A percentile compares a stretch with the other conserved stretches of the same genome.
Evolutionary conservation across 352 stramenopile genomes (phyloP).

Genomic region (Nothophytophthora sp.): DNA sequence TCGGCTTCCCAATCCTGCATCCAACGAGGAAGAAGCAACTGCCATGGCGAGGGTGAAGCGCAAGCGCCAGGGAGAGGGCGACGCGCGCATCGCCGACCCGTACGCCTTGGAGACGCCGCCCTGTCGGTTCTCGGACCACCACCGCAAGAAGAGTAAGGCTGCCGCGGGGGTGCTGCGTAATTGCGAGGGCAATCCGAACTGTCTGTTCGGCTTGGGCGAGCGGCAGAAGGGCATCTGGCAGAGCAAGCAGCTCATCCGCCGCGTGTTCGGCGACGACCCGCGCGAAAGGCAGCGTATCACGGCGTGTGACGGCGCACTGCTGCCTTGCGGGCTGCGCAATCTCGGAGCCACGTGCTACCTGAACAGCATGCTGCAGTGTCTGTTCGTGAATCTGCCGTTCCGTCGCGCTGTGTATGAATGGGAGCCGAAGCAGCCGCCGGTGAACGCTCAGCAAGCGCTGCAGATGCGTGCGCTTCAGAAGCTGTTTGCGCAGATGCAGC

Average conservation of each 20-base stretch:
- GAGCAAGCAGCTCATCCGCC: slow-evolving; percentile 44
- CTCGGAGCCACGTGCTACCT: slow-evolving; percentile 89
- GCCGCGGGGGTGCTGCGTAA: slow-evolving; percentile 42
- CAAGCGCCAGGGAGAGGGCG: slow-evolving; percentile 46
- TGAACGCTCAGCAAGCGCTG: slow-evolving; percentile 48
- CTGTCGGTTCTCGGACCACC: slow-evolving; percentile 63
- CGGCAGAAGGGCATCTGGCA: slow-evolving; percentile 76
- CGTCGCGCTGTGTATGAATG: slow-evolving; percentile 79
- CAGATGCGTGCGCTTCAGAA: slow-evolving; percentile 85
- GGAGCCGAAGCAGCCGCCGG: slow-evolving; percentile 56
- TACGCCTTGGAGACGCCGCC: slow-evolving; percentile 47
- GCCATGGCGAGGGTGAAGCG: slow-evolving; percentile 44
- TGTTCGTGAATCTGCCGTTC: slow-evolving; percentile 79
- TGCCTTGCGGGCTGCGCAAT: slow-evolving; percentile 81
- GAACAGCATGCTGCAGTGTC: slow-evolving; percentile 87
- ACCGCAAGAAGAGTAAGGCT: slow-evolving; percentile 53
- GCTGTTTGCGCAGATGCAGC: slow-evolving; percentile 85
- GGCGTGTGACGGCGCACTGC: background rate
- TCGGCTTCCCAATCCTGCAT: no score
- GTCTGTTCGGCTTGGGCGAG: slow-evolving; percentile 84
- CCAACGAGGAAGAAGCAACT: no score
- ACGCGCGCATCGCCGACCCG: slow-evolving; percentile 53
- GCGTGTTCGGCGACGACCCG: slow-evolving; percentile 69
- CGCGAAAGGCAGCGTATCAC: slow-evolving; percentile 40
- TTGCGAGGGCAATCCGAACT: slow-evolving; percentile 86